Evolutionary conservation across 805 yeast species (phyloP).

Genomic region (Vanderwaltozyma yarrowii): DNA sequence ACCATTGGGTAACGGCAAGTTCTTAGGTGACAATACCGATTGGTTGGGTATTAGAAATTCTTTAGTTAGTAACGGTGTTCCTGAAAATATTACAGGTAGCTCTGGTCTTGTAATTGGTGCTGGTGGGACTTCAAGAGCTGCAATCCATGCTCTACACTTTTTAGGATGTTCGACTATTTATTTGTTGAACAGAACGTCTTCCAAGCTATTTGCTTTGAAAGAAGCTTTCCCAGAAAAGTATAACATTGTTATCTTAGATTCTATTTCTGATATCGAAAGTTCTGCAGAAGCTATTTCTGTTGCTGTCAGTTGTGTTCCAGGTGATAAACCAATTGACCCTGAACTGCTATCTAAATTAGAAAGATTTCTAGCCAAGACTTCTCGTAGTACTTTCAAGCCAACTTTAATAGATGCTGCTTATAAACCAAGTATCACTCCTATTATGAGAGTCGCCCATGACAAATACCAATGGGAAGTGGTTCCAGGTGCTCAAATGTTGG

Average conservation of each 20-base stretch:
- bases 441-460: constrained; percentile 66
- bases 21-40: constrained; percentile 87
- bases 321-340: constrained; percentile 57
- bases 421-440: constrained; percentile 78
- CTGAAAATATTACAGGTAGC: constrained; percentile 30
- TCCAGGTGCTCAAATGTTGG: constrained; percentile 86
- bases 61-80: constrained; percentile 52
- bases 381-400: constrained; percentile 35
- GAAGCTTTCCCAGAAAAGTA: constrained; percentile 48
- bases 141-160: constrained; percentile 69
- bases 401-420: constrained; percentile 86
- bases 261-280: constrained; percentile 35
- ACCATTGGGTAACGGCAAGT: constrained; percentile 39
- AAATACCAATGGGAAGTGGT: constrained; percentile 67
- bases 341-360: constrained; percentile 40
- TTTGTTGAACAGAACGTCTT: constrained; percentile 68
- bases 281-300: constrained; percentile 39
- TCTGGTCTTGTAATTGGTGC: constrained; percentile 86
- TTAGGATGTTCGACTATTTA: constrained; percentile 72
- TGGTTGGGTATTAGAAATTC: constrained; percentile 82
- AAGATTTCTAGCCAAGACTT: constrained; percentile 35
- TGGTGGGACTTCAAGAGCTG: constrained; percentile 97
- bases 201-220: constrained; percentile 52
- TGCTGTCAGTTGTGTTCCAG: constrained; percentile 77
- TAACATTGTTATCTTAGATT: constrained; percentile 48